Evolutionary conservation across 2,329 filamentous ascomycete genomes (phyloP), one percentile per base, ranked within the genome.

Genomic region (Sclerotinia glacialis): DNA sequence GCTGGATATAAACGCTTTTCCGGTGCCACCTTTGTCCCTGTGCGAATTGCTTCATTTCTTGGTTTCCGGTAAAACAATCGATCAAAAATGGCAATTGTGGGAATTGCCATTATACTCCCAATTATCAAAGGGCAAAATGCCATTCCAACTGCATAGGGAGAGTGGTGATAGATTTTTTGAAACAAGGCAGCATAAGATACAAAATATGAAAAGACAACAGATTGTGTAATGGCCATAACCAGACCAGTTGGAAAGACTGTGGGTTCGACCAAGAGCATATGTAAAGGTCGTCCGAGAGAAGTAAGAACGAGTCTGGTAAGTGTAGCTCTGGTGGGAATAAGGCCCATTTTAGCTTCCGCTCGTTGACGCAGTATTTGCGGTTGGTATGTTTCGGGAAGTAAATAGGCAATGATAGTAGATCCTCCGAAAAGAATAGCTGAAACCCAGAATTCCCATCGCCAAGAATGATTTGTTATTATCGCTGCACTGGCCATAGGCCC

Each of bases 1-100:
- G 85, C 84, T 1, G 81, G 80, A 67, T 86, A 83, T 14, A 89
- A 77, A 0, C 86, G 78, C 67, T 87, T 78, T 74, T 89, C 86
- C 0, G 86, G 85, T 0, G 80, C 79, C 12, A 65, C 44, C 5
- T 52, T 50, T 5, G 44, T 60, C 2, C 64, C 64, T 0, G 31
- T 31, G 42, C 18, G 28, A 2, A 67, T 53, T 6, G 62, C 66
- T 7, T 52, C 54, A 4, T 12, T 44, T 31, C 66, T 31, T 31
- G 34, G 16, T 40, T 55, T 34, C n/a, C 55, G 66, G 34, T 65
- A 67, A n/a, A 60, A 56, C 0, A 56, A 2, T 53, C 11, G 54
- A 58, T 67, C 66, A 0, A 67, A 65, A 12, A 66, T 11, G 11
- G 23, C 52, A 9, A 67, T 50, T 3, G 56, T 34, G 5, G 47